phyloP scores from a whole-genome alignment of 2,329 filamentous ascomycete genomes.

The Cladosporium colombiae region DNA sequence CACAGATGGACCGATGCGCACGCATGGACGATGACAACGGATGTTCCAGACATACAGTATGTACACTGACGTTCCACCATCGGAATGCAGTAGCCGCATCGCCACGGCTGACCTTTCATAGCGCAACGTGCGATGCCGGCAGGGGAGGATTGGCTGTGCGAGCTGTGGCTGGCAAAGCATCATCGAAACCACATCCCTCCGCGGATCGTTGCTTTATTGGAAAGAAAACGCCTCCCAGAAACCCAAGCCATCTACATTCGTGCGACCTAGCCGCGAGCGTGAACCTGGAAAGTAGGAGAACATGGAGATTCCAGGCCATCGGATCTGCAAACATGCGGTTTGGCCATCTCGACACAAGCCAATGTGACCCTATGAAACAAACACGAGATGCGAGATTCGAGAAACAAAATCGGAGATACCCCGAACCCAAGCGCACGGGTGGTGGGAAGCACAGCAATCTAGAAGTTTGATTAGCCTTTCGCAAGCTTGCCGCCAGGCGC shows the following conservation, averaged over 20 bases:
- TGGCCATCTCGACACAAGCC: neutral
- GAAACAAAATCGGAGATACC: neutral
- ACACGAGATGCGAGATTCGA: neutral
- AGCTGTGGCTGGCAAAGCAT: constrained; percentile 14
- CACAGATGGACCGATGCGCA: neutral
- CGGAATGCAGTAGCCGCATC: constrained; percentile 5
- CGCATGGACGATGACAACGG: neutral
- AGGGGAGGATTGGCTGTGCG: constrained; percentile 16
- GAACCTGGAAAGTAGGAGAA: neutral
- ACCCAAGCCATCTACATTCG: neutral
- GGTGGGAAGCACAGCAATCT: constrained; percentile 7
- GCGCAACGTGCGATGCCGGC: constrained; percentile 16
- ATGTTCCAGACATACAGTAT: neutral
- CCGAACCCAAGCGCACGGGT: neutral
- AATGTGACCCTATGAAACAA: neutral
- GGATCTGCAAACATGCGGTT: neutral
- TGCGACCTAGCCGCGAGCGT: neutral
- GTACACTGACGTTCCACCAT: constrained; percentile 2
- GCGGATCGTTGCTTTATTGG: constrained; percentile 14
- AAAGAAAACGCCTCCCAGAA: neutral
- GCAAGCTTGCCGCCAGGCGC: neutral
- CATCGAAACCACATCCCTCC: constrained; percentile 1
- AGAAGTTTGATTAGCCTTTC: constrained; percentile 12
- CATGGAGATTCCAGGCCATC: neutral
- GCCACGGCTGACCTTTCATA: neutral